Conservation (phyloP, 148 eudicot genomes). For the Vaccinium myrtillus region DNA sequence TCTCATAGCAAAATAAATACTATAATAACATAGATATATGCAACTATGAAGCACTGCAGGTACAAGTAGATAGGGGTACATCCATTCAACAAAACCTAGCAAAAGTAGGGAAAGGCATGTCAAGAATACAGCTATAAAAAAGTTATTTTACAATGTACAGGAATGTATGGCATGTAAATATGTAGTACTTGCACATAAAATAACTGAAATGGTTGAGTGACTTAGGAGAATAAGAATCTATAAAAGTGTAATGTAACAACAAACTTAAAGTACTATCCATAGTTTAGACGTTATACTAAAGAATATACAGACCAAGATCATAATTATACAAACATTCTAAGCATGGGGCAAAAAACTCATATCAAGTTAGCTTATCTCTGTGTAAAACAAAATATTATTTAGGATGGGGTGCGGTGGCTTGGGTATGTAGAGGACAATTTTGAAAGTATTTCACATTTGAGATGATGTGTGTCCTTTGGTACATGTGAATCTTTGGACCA, state of each 20-base stretch:
- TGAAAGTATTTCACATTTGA: too few species aligned
- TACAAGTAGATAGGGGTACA: background rate
- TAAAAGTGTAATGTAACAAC: too few species aligned
- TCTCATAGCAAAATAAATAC: too few species aligned
- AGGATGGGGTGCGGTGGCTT: too few species aligned
- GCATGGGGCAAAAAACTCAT: background rate
- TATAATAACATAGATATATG: too few species aligned
- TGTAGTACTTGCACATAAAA: background rate
- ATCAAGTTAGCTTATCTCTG: background rate
- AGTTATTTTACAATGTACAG: background rate
- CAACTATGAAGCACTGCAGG: background rate
- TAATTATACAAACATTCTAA: too few species aligned
- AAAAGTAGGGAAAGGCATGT: background rate
- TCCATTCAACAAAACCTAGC: background rate
- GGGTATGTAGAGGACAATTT: too few species aligned
- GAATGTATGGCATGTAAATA: background rate
- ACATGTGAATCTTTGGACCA: too few species aligned
- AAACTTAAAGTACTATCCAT: too few species aligned
- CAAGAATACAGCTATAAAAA: background rate
- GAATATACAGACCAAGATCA: too few species aligned
- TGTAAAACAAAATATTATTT: background rate
- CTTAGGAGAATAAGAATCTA: background rate
- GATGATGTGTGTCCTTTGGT: too few species aligned
- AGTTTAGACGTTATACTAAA: too few species aligned
- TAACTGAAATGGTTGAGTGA: background rate